phyloP scores from a whole-genome alignment of 1,284 basidiomycete genomes.

The Sphagnurus paluster region DNA sequence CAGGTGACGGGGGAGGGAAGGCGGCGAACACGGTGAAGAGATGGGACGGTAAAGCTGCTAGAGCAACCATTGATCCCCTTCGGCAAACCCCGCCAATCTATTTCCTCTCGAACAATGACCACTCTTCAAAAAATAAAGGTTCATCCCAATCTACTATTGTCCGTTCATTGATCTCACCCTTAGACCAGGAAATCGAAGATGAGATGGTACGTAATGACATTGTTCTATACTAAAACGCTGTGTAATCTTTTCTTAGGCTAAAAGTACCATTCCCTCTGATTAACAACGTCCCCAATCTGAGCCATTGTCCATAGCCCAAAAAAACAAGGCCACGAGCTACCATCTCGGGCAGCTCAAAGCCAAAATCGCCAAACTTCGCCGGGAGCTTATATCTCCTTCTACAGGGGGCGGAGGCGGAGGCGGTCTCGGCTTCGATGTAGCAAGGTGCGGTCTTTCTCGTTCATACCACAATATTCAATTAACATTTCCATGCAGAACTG shows the following conservation, averaged over 20 bases:
- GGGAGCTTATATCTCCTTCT: constrained; percentile 88
- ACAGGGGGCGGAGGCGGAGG: constrained; percentile 77
- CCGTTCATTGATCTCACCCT: constrained; percentile 13
- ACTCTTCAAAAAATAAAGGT: constrained; percentile 91
- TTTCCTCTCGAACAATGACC: constrained; percentile 58
- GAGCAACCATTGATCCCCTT: constrained; percentile 21
- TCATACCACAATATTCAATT: constrained; percentile 2
- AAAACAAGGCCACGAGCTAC: constrained; percentile 96
- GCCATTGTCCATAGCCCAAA: constrained; percentile 66
- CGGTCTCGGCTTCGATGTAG: constrained; percentile 94
- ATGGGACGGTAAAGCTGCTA: constrained; percentile 8
- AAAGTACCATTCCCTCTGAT: constrained; percentile 36
- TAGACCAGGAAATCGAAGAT: constrained; percentile 85
- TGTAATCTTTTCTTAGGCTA: constrained; percentile 42
- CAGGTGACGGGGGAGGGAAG: constrained; percentile 7
- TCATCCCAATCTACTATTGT: constrained; percentile 24
- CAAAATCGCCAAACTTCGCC: constrained; percentile 94
- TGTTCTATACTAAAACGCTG: constrained; percentile 11
- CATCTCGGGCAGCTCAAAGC: constrained; percentile 97
- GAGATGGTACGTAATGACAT: constrained; percentile 72
- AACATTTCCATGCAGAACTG: constrained; percentile 57
- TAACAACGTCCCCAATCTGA: constrained; percentile 16
- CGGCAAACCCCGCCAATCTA: constrained; percentile 35
- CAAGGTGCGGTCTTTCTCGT: constrained; percentile 40
- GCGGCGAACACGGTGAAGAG: constrained; percentile 13